phyloP scores from a whole-genome alignment of 2,329 filamentous ascomycete species.

The Trichoderma atrobrunneum region DNA sequence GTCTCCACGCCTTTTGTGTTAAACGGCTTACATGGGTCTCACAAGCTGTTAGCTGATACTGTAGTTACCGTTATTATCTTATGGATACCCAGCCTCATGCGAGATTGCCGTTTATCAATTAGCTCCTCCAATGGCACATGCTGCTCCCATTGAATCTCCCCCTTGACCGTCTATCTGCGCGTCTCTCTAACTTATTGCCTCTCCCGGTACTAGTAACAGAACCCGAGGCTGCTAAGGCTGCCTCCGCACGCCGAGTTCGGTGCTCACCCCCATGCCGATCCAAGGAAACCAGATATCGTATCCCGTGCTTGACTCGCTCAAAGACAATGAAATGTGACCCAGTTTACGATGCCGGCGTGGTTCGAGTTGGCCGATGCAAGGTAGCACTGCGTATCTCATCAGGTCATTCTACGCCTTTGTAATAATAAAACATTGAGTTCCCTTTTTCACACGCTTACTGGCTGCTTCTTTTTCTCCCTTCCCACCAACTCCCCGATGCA shows the following conservation, averaged over 20 bases:
- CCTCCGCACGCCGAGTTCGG: slow-evolving; percentile 13
- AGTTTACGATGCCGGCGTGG: neutral
- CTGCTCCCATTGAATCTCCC: neutral
- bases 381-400: neutral
- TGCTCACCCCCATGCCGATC: neutral
- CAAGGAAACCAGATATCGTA: neutral
- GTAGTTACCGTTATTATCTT: neutral
- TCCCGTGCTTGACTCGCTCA: neutral
- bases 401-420: neutral
- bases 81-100: neutral
- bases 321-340: neutral
- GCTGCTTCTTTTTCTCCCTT: neutral
- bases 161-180: neutral
- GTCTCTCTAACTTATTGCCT: slow-evolving; percentile 1
- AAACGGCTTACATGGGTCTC: neutral
- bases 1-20: neutral
- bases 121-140: neutral
- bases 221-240: neutral
- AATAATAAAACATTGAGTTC: neutral
- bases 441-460: neutral
- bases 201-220: neutral
- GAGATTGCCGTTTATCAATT: neutral
- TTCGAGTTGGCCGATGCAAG: neutral
- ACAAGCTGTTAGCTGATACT: neutral
- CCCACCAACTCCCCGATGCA: neutral